Percentiles rank a stretch among this genome's conserved stretches.
Conservation (phyloP, 768 basidiomycete species). For the Rhodotorula kratochvilovae region DNA sequence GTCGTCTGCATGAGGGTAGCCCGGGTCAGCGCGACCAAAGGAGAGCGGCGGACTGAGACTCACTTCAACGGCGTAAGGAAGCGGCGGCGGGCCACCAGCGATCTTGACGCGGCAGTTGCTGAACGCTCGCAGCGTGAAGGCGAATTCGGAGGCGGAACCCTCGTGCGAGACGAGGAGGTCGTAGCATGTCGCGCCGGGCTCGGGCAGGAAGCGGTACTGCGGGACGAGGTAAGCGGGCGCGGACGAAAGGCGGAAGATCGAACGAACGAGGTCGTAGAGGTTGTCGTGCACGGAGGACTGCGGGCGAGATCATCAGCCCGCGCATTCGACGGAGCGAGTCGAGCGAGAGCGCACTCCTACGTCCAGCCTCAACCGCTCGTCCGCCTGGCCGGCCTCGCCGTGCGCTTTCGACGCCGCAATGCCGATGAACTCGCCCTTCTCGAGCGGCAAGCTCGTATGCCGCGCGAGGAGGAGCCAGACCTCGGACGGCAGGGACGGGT, state of each 20-base stretch:
- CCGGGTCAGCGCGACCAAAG: no score
- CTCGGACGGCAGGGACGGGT: constrained; percentile 46
- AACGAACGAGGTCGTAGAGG: constrained; percentile 5
- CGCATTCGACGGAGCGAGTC: not conserved
- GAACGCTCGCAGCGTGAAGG: constrained; percentile 66
- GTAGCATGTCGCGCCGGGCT: constrained; percentile 45
- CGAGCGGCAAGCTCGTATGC: constrained; percentile 61
- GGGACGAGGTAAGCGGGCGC: not conserved
- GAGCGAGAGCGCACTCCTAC: not conserved
- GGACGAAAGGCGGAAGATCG: fast-evolving
- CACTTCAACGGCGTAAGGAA: constrained; percentile 45
- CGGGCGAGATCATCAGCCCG: not conserved
- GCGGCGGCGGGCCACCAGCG: constrained; percentile 34
- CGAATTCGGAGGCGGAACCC: constrained; percentile 58
- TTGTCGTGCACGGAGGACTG: constrained; percentile 31
- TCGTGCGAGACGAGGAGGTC: constrained; percentile 67
- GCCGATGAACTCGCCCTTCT: constrained; percentile 65
- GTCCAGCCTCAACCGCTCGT: not conserved
- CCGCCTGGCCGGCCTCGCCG: fast-evolving
- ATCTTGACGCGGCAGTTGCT: constrained; percentile 49
- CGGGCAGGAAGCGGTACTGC: constrained; percentile 44
- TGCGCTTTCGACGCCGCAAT: constrained; percentile 45
- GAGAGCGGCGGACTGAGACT: not conserved
- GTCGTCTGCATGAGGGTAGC: constrained; percentile 52
- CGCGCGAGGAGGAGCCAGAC: constrained; percentile 78